A percentile compares a stretch with the other conserved stretches of the same genome.
Conservation (phyloP, 768 basidiomycete species). For the Coprinellus aureogranulatus region DNA sequence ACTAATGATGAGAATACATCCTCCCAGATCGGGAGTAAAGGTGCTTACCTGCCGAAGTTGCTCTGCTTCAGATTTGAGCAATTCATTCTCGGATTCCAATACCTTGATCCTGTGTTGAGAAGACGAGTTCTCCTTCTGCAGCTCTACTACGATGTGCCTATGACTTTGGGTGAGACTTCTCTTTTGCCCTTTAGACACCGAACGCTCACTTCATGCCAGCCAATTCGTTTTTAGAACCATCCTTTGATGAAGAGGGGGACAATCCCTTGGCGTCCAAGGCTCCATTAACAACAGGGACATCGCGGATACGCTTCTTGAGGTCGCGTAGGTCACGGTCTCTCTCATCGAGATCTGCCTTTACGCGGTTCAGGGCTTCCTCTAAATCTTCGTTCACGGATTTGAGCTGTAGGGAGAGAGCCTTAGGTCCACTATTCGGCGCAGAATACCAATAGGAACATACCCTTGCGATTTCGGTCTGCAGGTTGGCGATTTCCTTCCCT, state of each 20-base stretch:
- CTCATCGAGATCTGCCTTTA: background rate
- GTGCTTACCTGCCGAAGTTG: constrained; percentile 67
- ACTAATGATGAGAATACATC: background rate
- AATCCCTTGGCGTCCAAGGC: constrained; percentile 15
- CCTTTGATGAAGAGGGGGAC: constrained; percentile 38
- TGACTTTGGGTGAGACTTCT: background rate
- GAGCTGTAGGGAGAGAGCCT: background rate
- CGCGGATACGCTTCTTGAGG: constrained; percentile 57
- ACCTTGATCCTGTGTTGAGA: constrained; percentile 62
- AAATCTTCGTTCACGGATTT: constrained; percentile 2
- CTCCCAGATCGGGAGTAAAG: background rate
- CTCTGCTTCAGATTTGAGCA: constrained; percentile 62
- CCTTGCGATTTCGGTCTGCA: constrained; percentile 37
- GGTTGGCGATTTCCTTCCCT: constrained; percentile 29
- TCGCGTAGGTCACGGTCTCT: constrained; percentile 4
- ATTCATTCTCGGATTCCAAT: constrained; percentile 74
- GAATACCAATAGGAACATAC: constrained; percentile 15
- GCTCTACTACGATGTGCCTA: constrained; percentile 84
- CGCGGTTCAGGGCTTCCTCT: background rate
- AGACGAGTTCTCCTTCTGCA: constrained; percentile 76
- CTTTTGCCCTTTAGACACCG: background rate
- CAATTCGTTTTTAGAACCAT: constrained; percentile 63
- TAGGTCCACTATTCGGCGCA: no score
- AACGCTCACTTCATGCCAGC: constrained; percentile 69
- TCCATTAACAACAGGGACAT: constrained; percentile 46